Evolutionary conservation across 495 filamentous ascomycete species (phyloP).

Genomic region (Saxophila tyrrhenica): DNA sequence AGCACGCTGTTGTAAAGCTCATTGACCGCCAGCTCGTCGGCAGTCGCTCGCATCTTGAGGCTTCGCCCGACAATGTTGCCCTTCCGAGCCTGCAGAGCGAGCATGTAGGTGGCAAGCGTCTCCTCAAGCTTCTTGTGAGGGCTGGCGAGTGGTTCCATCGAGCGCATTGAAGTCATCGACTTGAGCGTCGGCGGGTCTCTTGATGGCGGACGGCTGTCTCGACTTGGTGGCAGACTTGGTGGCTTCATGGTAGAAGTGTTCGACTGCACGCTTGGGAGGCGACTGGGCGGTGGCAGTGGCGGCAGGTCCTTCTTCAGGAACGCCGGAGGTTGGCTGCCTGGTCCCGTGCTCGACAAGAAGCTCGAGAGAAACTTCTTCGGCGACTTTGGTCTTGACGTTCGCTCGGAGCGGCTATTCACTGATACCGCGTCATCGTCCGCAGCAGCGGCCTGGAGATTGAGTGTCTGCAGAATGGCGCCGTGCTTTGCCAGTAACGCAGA

Average conservation of each 20-base stretch:
- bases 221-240: slow-evolving; percentile 15
- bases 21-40: slow-evolving; percentile 70
- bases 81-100: slow-evolving; percentile 69
- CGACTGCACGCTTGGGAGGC: slow-evolving; percentile 1
- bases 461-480: slow-evolving; percentile 60
- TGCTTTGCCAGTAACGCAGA: slow-evolving; percentile 53
- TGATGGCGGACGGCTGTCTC: slow-evolving; percentile 16
- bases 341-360: slow-evolving; percentile 40
- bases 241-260: slow-evolving; percentile 5
- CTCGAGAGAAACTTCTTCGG: slow-evolving; percentile 86
- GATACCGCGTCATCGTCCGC: not conserved
- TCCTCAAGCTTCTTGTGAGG: slow-evolving; percentile 65
- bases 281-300: slow-evolving; percentile 10
- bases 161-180: slow-evolving; percentile 17
- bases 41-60: slow-evolving; percentile 55
- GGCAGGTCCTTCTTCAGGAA: slow-evolving; percentile 18
- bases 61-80: slow-evolving; percentile 72
- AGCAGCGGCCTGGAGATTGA: slow-evolving; percentile 41
- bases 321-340: slow-evolving; percentile 16
- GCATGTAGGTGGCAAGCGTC: slow-evolving; percentile 72
- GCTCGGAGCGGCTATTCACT: not conserved
- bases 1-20: slow-evolving; percentile 83
- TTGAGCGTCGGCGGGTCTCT: slow-evolving; percentile 20
- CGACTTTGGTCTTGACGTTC: slow-evolving; percentile 53
- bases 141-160: slow-evolving; percentile 32